Conservation (phyloP, 1,284 basidiomycete genomes). For the Trichosporon faecale region DNA sequence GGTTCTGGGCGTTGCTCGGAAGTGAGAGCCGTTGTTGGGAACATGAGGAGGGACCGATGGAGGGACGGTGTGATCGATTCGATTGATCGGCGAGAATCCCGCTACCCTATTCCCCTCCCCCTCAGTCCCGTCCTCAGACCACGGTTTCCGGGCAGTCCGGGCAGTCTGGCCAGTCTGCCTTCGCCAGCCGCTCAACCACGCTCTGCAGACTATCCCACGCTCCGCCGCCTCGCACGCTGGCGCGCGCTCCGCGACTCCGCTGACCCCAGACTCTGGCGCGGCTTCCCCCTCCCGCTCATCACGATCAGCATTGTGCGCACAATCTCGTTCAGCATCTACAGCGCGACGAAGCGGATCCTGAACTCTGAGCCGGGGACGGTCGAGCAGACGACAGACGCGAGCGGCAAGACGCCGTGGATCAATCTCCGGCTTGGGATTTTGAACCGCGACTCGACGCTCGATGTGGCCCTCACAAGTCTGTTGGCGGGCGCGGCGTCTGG, state of each 20-base stretch:
- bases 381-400: not conserved
- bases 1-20: too few relatives aligned
- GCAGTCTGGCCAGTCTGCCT: too few relatives aligned
- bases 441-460: conserved; percentile 54
- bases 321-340: conserved; percentile 91
- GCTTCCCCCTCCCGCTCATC: conserved; percentile 71
- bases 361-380: conserved; percentile 49
- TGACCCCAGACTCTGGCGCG: conserved; percentile 41
- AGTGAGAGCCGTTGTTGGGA: too few relatives aligned
- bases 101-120: too few relatives aligned
- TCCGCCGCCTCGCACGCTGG: not conserved
- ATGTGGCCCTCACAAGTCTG: conserved; percentile 63
- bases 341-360: conserved; percentile 77
- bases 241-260: not conserved
- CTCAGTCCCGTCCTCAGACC: too few relatives aligned
- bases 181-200: too few relatives aligned
- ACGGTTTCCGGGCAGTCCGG: too few relatives aligned
- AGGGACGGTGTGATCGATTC: too few relatives aligned
- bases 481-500: conserved; percentile 50
- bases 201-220: not conserved
- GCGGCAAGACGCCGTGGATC: conserved; percentile 33
- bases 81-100: too few relatives aligned
- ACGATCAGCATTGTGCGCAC: conserved; percentile 94
- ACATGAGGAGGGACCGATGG: too few relatives aligned
- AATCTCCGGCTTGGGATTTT: conserved; percentile 39